Base-by-base conservation (phyloP, 208 protist species). In the Crithidia bombi region DNA sequence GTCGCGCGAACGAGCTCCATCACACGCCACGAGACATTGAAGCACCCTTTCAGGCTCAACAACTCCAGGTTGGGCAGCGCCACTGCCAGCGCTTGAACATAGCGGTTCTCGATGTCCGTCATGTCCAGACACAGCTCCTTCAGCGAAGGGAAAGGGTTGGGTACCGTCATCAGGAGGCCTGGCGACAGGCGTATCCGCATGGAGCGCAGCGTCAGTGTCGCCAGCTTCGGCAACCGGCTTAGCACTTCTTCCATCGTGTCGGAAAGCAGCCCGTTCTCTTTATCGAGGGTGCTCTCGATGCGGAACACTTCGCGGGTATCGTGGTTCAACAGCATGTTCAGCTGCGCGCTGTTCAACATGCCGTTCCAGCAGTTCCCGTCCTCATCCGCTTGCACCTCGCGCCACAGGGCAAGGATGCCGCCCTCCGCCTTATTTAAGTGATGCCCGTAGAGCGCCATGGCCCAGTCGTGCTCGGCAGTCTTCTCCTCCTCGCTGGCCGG, bases 281-380 rank as follows among this genome's bases (percentile, higher is more conserved):
- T 5, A 5, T 33, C 9, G 23, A 35, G 23, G 3, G 35, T 21
- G 51, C 51, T 51, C 35, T 55, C 64, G 39, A 69, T 41, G 50
- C 64, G 64, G 64, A 68, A 58, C 23, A 26, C 17, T 21, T 58
- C 39, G 64, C 51, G 38, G 39, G 38, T 50, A 39, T 50, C 64
- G 49, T 69, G 46, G 39, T 36, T 36, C 21, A 69, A 36, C 64
- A 57, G 49, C 51, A 51, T 69, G 51, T 41, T 57, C 47, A 69
- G 64, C 64, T 57, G 49, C 26, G 64, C 47, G 30, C 3, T 28
- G 64, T 61, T 58, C 51, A 69, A 9, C 38, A 52, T 58, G 0
- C 49, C 39, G 15, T 61, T 36, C 33, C 36, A 55, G 51, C 38
- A 47, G 38, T 43, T 69, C 17, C 51, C 38, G 3, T 33, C 25